Evolutionary conservation across 1,139 yeast species (phyloP), one percentile per base, ranked within the genome.

Genomic region (Yamadazyma sp.): DNA sequence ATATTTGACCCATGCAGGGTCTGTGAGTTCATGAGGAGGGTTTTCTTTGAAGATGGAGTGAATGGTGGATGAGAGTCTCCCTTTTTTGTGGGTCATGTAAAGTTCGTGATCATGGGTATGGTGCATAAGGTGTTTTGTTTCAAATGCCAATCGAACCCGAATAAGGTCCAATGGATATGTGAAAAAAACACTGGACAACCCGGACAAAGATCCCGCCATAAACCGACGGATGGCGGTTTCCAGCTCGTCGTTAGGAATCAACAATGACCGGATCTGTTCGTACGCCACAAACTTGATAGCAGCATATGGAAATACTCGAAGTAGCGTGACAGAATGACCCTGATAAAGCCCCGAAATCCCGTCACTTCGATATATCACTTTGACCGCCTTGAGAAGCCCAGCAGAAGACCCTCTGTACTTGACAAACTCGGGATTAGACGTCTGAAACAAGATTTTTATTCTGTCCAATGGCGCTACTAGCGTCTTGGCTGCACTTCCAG

Each of bases 231-330:
- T 66, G 1, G 86, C 87, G 1, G 96, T 87, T 59, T 92, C 99
- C 53, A 80, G 76, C 10, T 65, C 64, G 42, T 78, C 82, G 38
- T 74, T 68, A 1, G 96, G 96, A 36, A 92, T 94, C 43, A 94
- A 61, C 1, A 86, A 42, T 11, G 86, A 73, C 45, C 99, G 65
- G 37, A 90, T 80, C 60, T 92, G 98, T 63, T 92, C 99, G 61
- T 92, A 92, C 4, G 95, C 90, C n/a, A 94, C 96, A 59, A 92
- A 92, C 59, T 92, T 94, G 55, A 92, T 86, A 12, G 97, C 96
- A 3, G 98, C 97, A 59, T 92, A 92, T 1, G 99, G 99, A 61
- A 92, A 92, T 7, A 92, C 88, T 44, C 99, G 72, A 31, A 90
- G 61, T 36, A 92, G 67, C 0, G 98, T 92, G 0, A 95, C 96